Evolutionary conservation across 345 rosid genomes (phyloP).

Genomic region (Brassica nigra): DNA sequence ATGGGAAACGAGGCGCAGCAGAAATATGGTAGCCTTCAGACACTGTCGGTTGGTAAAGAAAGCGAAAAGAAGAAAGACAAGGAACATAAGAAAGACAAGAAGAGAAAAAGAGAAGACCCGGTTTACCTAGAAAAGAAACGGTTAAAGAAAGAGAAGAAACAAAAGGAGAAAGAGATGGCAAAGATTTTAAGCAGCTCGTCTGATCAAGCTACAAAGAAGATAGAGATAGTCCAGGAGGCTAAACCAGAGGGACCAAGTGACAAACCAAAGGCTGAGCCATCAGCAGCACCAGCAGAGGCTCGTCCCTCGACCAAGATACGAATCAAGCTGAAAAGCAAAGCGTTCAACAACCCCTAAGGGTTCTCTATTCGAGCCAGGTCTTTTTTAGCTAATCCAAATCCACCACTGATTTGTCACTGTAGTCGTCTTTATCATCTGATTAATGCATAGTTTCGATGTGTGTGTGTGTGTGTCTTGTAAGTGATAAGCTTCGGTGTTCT

Average conservation of each 20-base stretch:
- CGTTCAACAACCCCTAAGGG: conserved; percentile 46
- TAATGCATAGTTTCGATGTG: conserved; percentile 13
- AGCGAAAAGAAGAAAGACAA: conserved; percentile 52
- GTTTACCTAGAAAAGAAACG: conserved; percentile 75
- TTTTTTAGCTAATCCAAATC: not conserved
- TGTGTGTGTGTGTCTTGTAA: not conserved
- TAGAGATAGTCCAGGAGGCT: conserved; percentile 33
- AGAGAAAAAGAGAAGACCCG: conserved; percentile 68
- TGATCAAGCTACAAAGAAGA: conserved; percentile 39
- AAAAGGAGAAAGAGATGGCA: conserved; percentile 73
- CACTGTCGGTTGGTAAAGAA: conserved; percentile 56
- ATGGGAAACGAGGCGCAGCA: conserved; percentile 54
- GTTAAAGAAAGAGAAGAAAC: conserved; percentile 82
- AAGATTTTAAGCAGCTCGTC: conserved; percentile 54
- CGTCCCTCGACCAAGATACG: conserved; percentile 59
- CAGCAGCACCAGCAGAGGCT: conserved; percentile 42
- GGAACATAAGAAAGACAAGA: conserved; percentile 60
- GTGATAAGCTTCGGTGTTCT: not conserved
- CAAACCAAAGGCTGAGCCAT: conserved; percentile 52
- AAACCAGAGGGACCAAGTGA: conserved; percentile 52
- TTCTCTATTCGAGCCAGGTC: not conserved
- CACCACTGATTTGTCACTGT: not conserved
- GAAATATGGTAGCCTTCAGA: conserved; percentile 68
- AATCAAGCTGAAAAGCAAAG: conserved; percentile 71
- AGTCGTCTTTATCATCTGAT: not conserved